These are phyloP conservation scores for Wickerhamiella allomyrinae DNA, from an alignment of 805 yeast genomes.

Conservation along the genomic window DNA sequence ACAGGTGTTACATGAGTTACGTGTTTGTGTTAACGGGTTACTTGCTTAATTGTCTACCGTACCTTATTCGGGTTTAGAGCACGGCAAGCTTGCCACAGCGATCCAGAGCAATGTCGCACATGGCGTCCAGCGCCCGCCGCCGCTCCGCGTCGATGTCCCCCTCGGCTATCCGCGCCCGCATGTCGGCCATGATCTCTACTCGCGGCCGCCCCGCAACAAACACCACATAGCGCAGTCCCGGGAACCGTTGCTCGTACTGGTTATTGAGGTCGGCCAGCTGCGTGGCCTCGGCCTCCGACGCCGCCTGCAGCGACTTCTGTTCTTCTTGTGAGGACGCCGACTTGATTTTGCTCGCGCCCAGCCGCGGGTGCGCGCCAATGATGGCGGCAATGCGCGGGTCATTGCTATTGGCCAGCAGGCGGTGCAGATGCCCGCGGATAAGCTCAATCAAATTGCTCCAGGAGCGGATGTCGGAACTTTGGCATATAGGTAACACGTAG, in stretches of 20 bases:
- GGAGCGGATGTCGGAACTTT: constrained; percentile 8
- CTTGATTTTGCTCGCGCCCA: constrained; percentile 48
- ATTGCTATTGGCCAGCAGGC: constrained; percentile 22
- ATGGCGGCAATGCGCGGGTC: constrained; percentile 28
- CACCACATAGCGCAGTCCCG: constrained; percentile 70
- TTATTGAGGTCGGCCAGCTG: constrained; percentile 41
- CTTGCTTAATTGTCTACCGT: no score
- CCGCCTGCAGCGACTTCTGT: constrained; percentile 47
- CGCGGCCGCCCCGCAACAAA: constrained; percentile 78
- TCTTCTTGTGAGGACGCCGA: constrained; percentile 53
- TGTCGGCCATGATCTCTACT: constrained; percentile 45
- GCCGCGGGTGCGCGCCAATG: constrained; percentile 82
- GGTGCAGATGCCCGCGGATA: constrained; percentile 28
- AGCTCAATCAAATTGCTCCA: constrained; percentile 33
- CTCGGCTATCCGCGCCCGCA: constrained; percentile 44
- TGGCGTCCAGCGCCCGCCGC: constrained; percentile 59
- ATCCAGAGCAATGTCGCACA: constrained; percentile 85
- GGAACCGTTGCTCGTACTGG: constrained; percentile 46
- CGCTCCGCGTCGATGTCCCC: constrained; percentile 43
- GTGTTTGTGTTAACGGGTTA: no score
- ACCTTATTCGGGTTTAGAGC: no score
- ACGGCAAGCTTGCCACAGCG: constrained; percentile 30
- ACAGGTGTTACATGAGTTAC: no score
- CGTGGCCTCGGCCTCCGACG: constrained; percentile 35
- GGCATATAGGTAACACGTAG: constrained; percentile 20